Base-by-base conservation (phyloP, 2,329 filamentous ascomycete genomes). In the Aspergillus novoparasiticus region DNA sequence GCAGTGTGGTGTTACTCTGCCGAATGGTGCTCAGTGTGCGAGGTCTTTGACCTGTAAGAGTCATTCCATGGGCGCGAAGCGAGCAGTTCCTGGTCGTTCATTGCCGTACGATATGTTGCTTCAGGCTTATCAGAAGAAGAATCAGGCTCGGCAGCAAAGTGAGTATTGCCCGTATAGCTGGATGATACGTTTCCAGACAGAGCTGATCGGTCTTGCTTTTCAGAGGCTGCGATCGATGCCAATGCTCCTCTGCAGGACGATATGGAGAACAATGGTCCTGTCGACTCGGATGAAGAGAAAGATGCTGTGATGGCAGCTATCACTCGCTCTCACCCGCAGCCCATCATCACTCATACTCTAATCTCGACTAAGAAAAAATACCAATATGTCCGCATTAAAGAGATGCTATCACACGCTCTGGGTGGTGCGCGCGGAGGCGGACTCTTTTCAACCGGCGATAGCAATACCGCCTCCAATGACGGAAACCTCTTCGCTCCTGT, bases 71-170 rank as follows among this genome's bases (percentile, higher is more conserved):
- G 93, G 94, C 12, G 90, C 94, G 6, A 97, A 97, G 79, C 86
- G 94, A 69, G 90, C 91, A 0, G 94, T 97, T 3, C 90, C 92
- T 6, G 94, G 94, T 0, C 86, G 94, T 65, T 95, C 91, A 51
- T 80, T 96, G 64, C 94, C 94, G 1, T 97, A 97, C 74, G 93
- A 97, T 77, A 95, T 96, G 90, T 82, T 97, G 45, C 84, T 97
- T 43, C 89, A 91, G 16, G 90, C 90, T 9, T 95, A 95, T 73
- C 92, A 95, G 78, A 97, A 98, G 85, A 98, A 97, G 84, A 99
- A 99, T 72, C 95, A 98, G 78, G 95, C 95, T 26, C 96, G 97
- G 74, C 92, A 97, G 81, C 95, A 98, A 79, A 96, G 92, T 94
- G 84, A 80, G 90, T 85, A 50, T 53, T 34, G 5, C 51, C 51